Evolutionary conservation across 805 yeast genomes (phyloP).

Genomic region (Komagataella pastoris): DNA sequence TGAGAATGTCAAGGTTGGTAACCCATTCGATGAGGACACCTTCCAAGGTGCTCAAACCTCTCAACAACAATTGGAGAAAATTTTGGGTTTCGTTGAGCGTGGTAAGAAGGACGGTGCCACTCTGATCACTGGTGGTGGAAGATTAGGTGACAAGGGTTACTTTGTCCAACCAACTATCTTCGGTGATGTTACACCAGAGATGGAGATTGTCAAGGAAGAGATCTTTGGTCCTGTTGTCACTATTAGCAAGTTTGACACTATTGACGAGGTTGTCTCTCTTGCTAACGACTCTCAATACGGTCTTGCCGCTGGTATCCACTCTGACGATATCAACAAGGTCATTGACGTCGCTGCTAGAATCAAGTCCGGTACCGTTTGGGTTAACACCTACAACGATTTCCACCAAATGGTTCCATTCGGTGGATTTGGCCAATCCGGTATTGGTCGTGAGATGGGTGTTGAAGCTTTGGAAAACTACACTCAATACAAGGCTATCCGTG

Average conservation of each 20-base stretch:
- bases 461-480: constrained; percentile 55
- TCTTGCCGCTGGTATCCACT: constrained; percentile 81
- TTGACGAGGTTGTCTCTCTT: constrained; percentile 59
- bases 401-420: constrained; percentile 58
- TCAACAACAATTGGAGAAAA: constrained; percentile 50
- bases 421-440: constrained; percentile 56
- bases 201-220: constrained; percentile 76
- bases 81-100: constrained; percentile 44
- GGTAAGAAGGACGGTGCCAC: constrained; percentile 63
- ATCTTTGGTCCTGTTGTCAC: constrained; percentile 87
- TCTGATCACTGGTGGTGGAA: constrained; percentile 72
- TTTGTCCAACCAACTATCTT: constrained; percentile 76
- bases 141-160: constrained; percentile 57
- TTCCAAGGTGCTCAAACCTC: constrained; percentile 74
- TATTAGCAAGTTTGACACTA: constrained; percentile 54
- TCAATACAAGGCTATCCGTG: constrained; percentile 55
- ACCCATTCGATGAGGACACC: constrained; percentile 59
- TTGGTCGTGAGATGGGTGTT: constrained; percentile 63
- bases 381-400: constrained; percentile 63
- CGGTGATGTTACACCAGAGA: constrained; percentile 63
- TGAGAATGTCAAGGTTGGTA: constrained; percentile 52
- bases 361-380: constrained; percentile 75
- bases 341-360: constrained; percentile 51
- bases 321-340: constrained; percentile 54
- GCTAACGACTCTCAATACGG: constrained; percentile 78